Conservation (phyloP, 164 flowering plant genomes). For the Nelumbo lutea region DNA sequence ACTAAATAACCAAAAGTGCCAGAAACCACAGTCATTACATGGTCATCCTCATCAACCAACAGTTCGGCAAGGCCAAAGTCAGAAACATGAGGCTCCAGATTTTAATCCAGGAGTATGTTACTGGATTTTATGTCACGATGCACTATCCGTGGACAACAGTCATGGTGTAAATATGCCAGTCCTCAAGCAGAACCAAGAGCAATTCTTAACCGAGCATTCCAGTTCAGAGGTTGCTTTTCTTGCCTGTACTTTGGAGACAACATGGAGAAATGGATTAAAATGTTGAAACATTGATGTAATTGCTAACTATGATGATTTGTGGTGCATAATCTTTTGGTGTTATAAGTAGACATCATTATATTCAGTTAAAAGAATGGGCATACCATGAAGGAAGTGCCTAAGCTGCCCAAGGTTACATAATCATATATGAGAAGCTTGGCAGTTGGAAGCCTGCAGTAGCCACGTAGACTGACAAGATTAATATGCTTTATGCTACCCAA, state of each 20-base stretch:
- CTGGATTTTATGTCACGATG: constrained; percentile 95
- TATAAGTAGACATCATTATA: not conserved
- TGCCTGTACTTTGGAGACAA: constrained; percentile 28
- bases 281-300: not conserved
- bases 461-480: constrained; percentile 82
- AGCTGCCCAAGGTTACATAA: constrained; percentile 78
- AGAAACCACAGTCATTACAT: constrained; percentile 93
- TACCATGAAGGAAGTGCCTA: constrained; percentile 88
- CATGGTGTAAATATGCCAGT: constrained; percentile 89
- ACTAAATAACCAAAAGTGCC: constrained; percentile 97
- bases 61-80: constrained; percentile 97
- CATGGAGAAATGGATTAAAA: not conserved
- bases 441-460: constrained; percentile 79
- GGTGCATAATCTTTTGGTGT: too few relatives aligned
- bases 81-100: constrained; percentile 82
- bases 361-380: not conserved
- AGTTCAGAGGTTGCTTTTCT: constrained; percentile 41
- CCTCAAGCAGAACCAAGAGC: constrained; percentile 92
- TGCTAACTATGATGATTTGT: too few relatives aligned
- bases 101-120: constrained; percentile 86
- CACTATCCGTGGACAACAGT: constrained; percentile 77
- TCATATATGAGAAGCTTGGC: constrained; percentile 92
- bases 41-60: constrained; percentile 84
- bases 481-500: constrained; percentile 92
- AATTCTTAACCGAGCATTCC: constrained; percentile 72